These are phyloP conservation scores for Lichtheimia hyalospora DNA, from an alignment of 371 early-diverging fungal genomes.

Conservation along the genomic window DNA sequence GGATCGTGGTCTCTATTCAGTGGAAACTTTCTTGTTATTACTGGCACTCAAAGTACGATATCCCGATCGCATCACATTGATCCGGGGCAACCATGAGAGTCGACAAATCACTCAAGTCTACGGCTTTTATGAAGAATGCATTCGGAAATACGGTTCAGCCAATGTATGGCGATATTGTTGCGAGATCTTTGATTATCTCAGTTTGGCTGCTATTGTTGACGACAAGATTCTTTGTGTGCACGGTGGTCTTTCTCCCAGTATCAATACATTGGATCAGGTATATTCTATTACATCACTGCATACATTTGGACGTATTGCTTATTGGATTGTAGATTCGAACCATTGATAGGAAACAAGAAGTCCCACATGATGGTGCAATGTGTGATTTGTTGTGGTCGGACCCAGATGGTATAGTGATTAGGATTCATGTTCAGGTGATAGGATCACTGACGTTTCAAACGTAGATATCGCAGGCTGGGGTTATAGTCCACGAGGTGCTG, in stretches of 20 bases:
- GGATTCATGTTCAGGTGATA: neutral
- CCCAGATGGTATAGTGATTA: slow-evolving; percentile 86
- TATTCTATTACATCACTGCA: neutral
- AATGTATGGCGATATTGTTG: slow-evolving; percentile 98
- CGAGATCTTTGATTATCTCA: slow-evolving; percentile 97
- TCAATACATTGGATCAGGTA: slow-evolving; percentile 94
- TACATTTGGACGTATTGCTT: neutral
- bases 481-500: slow-evolving; percentile 97
- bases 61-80: slow-evolving; percentile 94
- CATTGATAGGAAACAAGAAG: slow-evolving; percentile 98
- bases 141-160: slow-evolving; percentile 96
- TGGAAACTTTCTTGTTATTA: slow-evolving; percentile 98
- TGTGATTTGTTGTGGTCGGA: slow-evolving; percentile 99
- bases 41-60: slow-evolving; percentile 96
- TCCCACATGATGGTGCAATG: slow-evolving; percentile 99
- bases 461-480: slow-evolving; percentile 80
- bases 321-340: slow-evolving; percentile 67
- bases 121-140: slow-evolving; percentile 99
- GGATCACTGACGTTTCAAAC: neutral
- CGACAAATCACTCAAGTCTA: slow-evolving; percentile 99
- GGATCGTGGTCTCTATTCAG: slow-evolving; percentile 98
- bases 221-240: slow-evolving; percentile 97
- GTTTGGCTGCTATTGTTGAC: slow-evolving; percentile 93
- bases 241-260: slow-evolving; percentile 95
- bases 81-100: slow-evolving; percentile 99